Evolutionary conservation across 345 rosid genomes (phyloP).

Genomic region (Populus simonii): DNA sequence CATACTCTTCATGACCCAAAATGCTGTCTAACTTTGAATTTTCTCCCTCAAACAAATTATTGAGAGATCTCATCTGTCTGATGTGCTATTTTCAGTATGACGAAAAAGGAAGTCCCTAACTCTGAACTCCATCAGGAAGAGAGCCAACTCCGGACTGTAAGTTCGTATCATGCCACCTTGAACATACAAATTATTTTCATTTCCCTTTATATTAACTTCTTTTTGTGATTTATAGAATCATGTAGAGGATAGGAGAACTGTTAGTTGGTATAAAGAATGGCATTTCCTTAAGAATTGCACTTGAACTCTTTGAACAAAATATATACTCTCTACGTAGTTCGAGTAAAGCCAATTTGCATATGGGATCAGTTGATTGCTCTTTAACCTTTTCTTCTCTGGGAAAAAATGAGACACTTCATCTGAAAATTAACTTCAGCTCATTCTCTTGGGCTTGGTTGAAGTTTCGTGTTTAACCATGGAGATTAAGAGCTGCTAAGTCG

Average conservation of each 20-base stretch:
- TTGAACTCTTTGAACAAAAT: neutral
- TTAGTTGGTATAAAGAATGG: neutral
- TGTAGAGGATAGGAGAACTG: neutral
- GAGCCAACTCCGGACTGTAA: conserved; percentile 59
- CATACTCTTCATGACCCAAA: neutral
- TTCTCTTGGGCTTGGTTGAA: neutral
- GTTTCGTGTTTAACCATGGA: neutral
- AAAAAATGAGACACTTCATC: neutral
- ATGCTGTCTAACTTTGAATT: neutral
- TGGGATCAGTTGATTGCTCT: neutral
- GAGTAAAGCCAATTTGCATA: neutral
- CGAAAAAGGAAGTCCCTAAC: conserved; percentile 30
- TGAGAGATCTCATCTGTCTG: conserved; percentile 18
- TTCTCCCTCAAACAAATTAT: neutral
- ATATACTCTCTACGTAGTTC: neutral
- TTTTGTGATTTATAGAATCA: neutral
- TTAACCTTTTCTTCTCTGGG: neutral
- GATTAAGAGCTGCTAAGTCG: neutral
- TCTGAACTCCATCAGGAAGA: conserved; percentile 41
- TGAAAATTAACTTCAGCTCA: neutral
- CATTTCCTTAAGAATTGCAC: neutral
- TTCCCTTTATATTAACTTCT: neutral
- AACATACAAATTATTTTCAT: neutral
- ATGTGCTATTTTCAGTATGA: conserved; percentile 44
- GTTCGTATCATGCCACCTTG: conserved; percentile 22